Base-by-base conservation (phyloP, 352 stramenopile species). In the Halophytophthora polymorphica region DNA sequence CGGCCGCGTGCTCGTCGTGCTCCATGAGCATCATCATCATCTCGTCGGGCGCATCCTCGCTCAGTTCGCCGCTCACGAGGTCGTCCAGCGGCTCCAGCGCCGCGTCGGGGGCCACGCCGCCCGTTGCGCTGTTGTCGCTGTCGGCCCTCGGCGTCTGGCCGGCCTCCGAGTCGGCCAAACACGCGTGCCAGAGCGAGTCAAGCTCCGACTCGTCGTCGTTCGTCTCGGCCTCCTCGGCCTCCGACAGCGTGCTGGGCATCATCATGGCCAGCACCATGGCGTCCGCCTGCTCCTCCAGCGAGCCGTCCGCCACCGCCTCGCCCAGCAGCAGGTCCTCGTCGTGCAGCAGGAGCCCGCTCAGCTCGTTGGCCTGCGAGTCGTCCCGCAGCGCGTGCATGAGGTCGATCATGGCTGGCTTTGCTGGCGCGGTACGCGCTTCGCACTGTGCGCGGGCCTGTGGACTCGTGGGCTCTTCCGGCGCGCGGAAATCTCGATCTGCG, bases 11-110 rank as follows among this genome's bases (percentile, higher is more conserved):
- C 36, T 53, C 48, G 14, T 55, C 37, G 38, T 54, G 36, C 51
- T 66, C 40, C 62, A 67, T 53, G 39, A 71, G 64, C 58, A 71
- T 64, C 13, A 61, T 71, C 58, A 71, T 61, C 35, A 71, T 56
- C 50, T 67, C 58, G 42, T 71, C 62, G 3, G 62, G 62, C 10
- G 46, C 56, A 36, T 59, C 63, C 17, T 71, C 62, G 25, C 57
- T 67, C 44, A 64, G 49, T 45, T 71, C 62, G 40, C 62, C 62
- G 6, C 49, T 53, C 36, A 71, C 58, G 12, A 67, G 41, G 34
- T 67, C 58, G 49, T 58, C 51, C 25, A 58, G 37, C 29, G 49
- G 50, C 37, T 44, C 43, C 38, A 63, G 39, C 29, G 36, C 19
- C 29, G 46, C 44, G 36, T 61, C 10, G 33, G 10, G 42, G 12